Base-by-base conservation (phyloP, 805 yeast species). In the Nakazawaea ernobii region DNA sequence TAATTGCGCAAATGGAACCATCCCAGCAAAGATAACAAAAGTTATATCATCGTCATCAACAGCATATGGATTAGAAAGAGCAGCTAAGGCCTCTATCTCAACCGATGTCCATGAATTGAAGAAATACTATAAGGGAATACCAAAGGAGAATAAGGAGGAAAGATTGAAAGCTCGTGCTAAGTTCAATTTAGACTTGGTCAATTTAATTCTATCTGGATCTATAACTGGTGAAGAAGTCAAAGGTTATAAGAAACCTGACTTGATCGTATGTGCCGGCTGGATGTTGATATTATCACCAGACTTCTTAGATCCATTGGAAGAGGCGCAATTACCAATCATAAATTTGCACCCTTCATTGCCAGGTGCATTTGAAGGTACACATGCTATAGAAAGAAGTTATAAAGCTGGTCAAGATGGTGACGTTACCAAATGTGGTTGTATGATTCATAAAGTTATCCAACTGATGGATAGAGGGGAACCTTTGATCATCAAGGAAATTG, bases 231-330 rank as follows among this genome's bases (percentile, higher is more conserved):
- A 50, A 27, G 60, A 54, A n/a, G 11, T 27, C 20, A 41, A 53
- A 4, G 52, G 57, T 1, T 73, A 79, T 45, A 55, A 63, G 30
- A 74, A 74, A 54, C 98, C 98, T 4, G 87, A 86, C 55, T 72
- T 94, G 53, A 82, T 94, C 36, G 97, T 94, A 6, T 94, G 99
- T 68, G 99, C 99, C 4, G 99, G 99, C 2, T 94, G 99, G 99
- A 84, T 94, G 91, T 75, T 94, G 45, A 94, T 94, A 49, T 72
- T 94, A 50, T 86, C 97, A 1, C 82, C 88, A 3, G 72, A 79
- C 17, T 90, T 89, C 55, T 71, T 94, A 51, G 67, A 70, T 35
- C 90, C 91, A 3, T 65, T 91, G 32, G 78, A 71, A 43, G 62
- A 74, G 2, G 79, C 74, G 3, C 69, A 74, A 1, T 75, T 90